phyloP scores from a whole-genome alignment of 306 rosid species.

The Trifolium pratense region DNA sequence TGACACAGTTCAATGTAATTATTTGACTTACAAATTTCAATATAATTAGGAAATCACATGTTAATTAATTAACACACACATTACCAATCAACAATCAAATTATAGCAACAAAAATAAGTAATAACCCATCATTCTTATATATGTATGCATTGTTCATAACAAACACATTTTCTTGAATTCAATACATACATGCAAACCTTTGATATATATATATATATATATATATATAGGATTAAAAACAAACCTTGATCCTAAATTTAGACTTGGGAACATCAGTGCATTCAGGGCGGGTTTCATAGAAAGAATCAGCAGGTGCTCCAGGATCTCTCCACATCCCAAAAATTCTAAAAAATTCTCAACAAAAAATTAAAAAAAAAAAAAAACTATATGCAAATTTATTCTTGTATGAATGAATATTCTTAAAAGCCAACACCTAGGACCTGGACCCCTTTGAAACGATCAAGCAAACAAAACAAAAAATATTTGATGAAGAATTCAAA shows the following conservation, averaged over 20 bases:
- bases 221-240: neutral
- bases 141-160: neutral
- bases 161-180: conserved; percentile 8
- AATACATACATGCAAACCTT: neutral
- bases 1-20: no score
- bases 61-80: neutral
- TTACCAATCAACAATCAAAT: neutral
- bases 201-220: neutral
- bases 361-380: no score
- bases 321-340: conserved; percentile 89
- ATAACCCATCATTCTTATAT: neutral
- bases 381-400: neutral
- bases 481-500: conserved; percentile 44
- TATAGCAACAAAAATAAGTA: neutral
- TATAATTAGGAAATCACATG: neutral
- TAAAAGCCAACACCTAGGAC: conserved; percentile 17
- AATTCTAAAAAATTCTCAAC: conserved; percentile 27
- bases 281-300: conserved; percentile 87
- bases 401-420: conserved; percentile 13
- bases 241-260: conserved; percentile 89
- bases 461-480: conserved; percentile 49
- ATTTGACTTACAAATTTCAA: neutral
- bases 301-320: conserved; percentile 91
- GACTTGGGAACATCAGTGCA: conserved; percentile 93
- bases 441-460: conserved; percentile 57